Evolutionary conservation across 345 rosid species (phyloP).

Genomic region (Acer negundo): DNA sequence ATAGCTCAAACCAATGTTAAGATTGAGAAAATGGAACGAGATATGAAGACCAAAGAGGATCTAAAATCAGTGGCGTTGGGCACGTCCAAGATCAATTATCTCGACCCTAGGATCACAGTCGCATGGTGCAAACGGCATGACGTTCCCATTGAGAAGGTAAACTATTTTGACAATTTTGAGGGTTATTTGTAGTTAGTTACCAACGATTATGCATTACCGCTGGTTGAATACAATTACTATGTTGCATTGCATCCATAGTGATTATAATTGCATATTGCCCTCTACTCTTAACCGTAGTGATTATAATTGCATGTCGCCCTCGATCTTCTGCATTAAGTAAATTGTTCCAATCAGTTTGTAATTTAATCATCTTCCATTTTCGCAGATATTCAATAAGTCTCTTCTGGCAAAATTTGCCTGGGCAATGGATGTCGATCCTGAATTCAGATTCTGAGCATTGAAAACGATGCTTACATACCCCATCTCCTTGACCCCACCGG

Average conservation of each 20-base stretch:
- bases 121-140: conserved; percentile 99
- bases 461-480: not conserved
- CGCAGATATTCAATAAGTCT: conserved; percentile 91
- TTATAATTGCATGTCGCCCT: too few relatives aligned
- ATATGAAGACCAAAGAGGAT: conserved; percentile 79
- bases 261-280: too few relatives aligned
- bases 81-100: conserved; percentile 93
- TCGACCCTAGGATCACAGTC: conserved; percentile 96
- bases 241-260: too few relatives aligned
- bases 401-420: conserved; percentile 90
- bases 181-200: not conserved
- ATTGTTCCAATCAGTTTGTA: not conserved
- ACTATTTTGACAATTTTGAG: not conserved
- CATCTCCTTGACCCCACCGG: too few relatives aligned
- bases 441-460: conserved; percentile 75
- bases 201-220: not conserved
- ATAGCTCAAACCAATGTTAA: conserved; percentile 56
- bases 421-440: conserved; percentile 97
- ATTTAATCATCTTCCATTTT: not conserved
- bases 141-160: conserved; percentile 98
- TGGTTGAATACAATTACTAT: too few relatives aligned
- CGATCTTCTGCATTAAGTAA: too few relatives aligned
- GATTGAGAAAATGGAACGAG: conserved; percentile 79
- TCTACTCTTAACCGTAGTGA: too few relatives aligned
- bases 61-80: conserved; percentile 93